Base-by-base conservation (phyloP, 2,329 filamentous ascomycete genomes). In the Teratosphaeria zuluensis region DNA sequence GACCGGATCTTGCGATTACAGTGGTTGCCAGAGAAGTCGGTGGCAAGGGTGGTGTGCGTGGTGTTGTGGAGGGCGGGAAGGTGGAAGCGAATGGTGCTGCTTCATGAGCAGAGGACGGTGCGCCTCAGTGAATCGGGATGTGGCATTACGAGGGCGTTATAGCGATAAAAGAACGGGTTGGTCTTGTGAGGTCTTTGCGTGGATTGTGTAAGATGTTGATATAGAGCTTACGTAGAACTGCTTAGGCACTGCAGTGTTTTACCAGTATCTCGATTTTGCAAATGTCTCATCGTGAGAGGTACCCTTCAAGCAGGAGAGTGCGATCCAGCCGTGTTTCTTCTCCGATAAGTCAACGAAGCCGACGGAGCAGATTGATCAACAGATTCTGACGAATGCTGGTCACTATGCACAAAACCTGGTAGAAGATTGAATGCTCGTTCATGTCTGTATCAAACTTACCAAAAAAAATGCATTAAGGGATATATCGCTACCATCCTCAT, bases 11-110 rank as follows among this genome's bases (percentile, higher is more conserved):
- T 58, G 81, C 81, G 64, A 82, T 96, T 62, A 90, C 88, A 55
- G 81, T 96, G 65, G 89, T 92, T 51, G 86, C 87, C 58, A 82
- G 92, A 64, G 91, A 95, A 74, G 87, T 96, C 54, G 92, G 92
- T 63, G 88, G 84, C 61, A 92, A 95, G 80, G 88, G 88, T 51
- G 92, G 90, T 65, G 85, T 94, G 60, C 80, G 90, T 66, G 90
- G 89, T 54, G 73, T 69, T 56, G 70, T 83, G 54, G 78, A 80
- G 56, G 67, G 64, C 31, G 64, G 58, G 28, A 60, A 61, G 61
- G 59, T 60, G 3, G 57, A 61, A 52, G 57, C 58, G 58, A 67
- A 67, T 56, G 65, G 64, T n/a, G 24, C 52, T n/a, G 42, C 42
- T 8, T 48, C 42, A n/a, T 48, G 21, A 42, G 35, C 24, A 28